Conservation (phyloP, 306 rosid genomes). For the Prunus campanulata region DNA sequence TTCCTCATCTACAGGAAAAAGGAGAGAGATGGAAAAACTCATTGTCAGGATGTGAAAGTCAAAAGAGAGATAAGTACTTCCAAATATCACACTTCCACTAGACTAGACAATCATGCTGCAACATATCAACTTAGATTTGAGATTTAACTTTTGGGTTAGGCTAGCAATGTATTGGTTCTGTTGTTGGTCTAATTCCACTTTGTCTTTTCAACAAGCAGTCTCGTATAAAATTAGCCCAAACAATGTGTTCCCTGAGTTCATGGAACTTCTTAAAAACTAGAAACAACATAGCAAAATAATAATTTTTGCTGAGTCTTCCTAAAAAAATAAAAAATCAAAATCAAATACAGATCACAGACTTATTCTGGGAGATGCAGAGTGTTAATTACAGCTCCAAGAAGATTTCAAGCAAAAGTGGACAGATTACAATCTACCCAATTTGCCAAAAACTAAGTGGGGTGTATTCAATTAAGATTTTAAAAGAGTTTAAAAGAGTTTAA, state of each 20-base stretch:
- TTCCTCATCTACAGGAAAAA: slow-evolving; percentile 54
- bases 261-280: background rate
- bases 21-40: slow-evolving; percentile 1
- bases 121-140: background rate
- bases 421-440: background rate
- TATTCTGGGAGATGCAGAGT: background rate
- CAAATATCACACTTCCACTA: slow-evolving; percentile 1
- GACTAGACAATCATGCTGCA: background rate
- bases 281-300: background rate
- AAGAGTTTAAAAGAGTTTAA: too few relatives aligned
- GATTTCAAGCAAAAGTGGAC: background rate
- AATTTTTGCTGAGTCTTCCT: background rate
- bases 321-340: too few relatives aligned
- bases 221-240: background rate
- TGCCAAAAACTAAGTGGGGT: background rate
- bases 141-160: background rate
- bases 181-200: background rate
- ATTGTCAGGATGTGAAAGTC: slow-evolving; percentile 17
- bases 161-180: background rate
- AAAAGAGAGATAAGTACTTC: background rate
- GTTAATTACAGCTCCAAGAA: background rate
- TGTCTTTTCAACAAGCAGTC: background rate
- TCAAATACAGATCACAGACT: background rate
- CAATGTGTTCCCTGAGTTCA: background rate
- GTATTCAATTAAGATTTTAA: too few relatives aligned